Percentiles rank a stretch among this genome's conserved stretches.
These are phyloP conservation scores for Amanita pseudoporphyria DNA, from an alignment of 768 basidiomycete species.

Conservation along the genomic window DNA sequence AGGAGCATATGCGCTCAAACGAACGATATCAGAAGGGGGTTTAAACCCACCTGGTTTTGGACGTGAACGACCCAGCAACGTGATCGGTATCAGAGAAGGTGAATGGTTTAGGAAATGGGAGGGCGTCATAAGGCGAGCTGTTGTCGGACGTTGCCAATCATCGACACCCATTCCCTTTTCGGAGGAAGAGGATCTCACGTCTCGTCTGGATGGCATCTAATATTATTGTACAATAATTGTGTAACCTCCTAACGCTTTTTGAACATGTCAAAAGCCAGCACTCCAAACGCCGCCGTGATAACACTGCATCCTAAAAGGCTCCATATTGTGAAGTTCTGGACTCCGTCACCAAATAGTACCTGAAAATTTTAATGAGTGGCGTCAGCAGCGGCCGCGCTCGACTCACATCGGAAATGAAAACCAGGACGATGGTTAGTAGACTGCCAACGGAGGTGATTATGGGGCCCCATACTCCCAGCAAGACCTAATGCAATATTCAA, in stretches of 20 bases:
- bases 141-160: slow-evolving; percentile 35
- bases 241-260: slow-evolving; percentile 16
- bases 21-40: slow-evolving; percentile 24
- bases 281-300: slow-evolving; percentile 76
- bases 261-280: slow-evolving; percentile 68
- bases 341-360: slow-evolving; percentile 52
- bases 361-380: slow-evolving; percentile 11
- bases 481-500: slow-evolving; percentile 35
- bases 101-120: slow-evolving; percentile 81
- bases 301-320: slow-evolving; percentile 68
- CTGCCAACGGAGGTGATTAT: slow-evolving; percentile 83
- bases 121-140: slow-evolving; percentile 50
- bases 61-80: slow-evolving; percentile 16
- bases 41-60: slow-evolving; percentile 10
- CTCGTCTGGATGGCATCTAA: slow-evolving; percentile 4
- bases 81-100: slow-evolving; percentile 58
- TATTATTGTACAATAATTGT: background rate
- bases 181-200: background rate
- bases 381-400: background rate
- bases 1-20: slow-evolving; percentile 65
- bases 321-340: slow-evolving; percentile 55
- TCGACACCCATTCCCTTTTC: slow-evolving; percentile 15
- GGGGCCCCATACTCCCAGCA: slow-evolving; percentile 83
- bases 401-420: slow-evolving; percentile 66
- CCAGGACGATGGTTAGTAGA: slow-evolving; percentile 90